Conservation (phyloP, 441 rosid genomes). For the Aleurites moluccanus region DNA sequence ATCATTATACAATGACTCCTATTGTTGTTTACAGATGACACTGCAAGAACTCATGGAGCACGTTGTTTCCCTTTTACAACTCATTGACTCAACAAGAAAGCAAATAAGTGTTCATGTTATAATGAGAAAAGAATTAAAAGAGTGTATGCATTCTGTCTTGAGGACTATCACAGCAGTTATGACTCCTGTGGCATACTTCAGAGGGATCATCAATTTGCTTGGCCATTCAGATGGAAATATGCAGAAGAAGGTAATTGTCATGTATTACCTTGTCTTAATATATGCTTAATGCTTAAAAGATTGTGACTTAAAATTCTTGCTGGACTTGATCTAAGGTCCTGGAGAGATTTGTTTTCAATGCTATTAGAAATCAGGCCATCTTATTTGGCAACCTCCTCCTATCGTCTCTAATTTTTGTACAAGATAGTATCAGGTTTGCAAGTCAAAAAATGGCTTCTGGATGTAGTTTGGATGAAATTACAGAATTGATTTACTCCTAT, state of each 20-base stretch:
- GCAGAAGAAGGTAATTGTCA: constrained; percentile 67
- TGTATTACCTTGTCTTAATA: constrained; percentile 1
- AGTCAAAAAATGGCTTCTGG: neutral
- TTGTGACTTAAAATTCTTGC: neutral
- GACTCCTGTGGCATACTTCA: constrained; percentile 77
- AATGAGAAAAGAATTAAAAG: constrained; percentile 59
- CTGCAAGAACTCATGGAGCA: constrained; percentile 81
- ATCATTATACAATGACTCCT: constrained; percentile 4
- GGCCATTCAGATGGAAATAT: constrained; percentile 53
- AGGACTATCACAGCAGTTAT: constrained; percentile 53
- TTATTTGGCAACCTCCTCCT: neutral
- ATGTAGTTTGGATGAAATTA: neutral
- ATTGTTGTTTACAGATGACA: constrained; percentile 47
- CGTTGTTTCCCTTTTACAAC: constrained; percentile 55
- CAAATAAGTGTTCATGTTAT: constrained; percentile 39
- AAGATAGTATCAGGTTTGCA: neutral
- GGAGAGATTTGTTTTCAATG: neutral
- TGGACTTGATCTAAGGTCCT: constrained; percentile 5
- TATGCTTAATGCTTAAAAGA: neutral
- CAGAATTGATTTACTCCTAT: neutral
- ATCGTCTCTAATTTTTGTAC: neutral
- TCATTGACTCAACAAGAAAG: constrained; percentile 51
- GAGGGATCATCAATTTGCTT: constrained; percentile 67
- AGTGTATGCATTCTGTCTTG: constrained; percentile 55
- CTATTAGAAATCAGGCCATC: neutral